Evolutionary conservation across 768 basidiomycete species (phyloP).

Genomic region (Trametes villosa): DNA sequence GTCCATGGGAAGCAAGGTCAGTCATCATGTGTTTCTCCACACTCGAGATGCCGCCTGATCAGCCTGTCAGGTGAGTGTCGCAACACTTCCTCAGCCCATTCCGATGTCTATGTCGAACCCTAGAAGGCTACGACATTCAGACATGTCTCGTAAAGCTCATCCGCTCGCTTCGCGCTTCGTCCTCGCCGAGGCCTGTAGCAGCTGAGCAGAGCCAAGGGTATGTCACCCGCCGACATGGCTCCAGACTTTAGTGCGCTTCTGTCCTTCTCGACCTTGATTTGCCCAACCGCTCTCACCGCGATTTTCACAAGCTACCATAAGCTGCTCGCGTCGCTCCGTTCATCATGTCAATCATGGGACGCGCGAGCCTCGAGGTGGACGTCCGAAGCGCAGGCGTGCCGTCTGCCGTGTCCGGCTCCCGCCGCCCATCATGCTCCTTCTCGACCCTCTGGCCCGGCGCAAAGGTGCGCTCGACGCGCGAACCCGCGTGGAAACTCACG

Average conservation of each 20-base stretch:
- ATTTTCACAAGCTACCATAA: conserved; percentile 13
- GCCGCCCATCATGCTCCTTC: not conserved
- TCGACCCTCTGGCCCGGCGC: not conserved
- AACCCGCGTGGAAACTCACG: conserved; percentile 9
- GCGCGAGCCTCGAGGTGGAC: conserved; percentile 13
- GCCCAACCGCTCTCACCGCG: not conserved
- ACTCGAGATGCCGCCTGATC: not conserved
- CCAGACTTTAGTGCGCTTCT: conserved; percentile 16
- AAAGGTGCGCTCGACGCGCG: not conserved
- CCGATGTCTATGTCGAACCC: not conserved
- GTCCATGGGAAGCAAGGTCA: not conserved
- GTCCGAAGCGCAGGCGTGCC: conserved; percentile 1
- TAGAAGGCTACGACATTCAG: not conserved
- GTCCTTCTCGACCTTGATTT: conserved; percentile 13
- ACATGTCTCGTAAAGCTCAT: not conserved
- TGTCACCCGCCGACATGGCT: conserved; percentile 1
- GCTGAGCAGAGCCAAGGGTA: not conserved
- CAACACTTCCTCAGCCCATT: not conserved
- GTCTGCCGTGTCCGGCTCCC: not conserved
- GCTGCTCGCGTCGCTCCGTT: conserved; percentile 15
- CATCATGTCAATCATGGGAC: conserved; percentile 19
- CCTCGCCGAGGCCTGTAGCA: not conserved
- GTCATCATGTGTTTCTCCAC: not conserved
- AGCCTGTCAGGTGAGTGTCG: not conserved
- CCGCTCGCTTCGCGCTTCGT: not conserved